Percentiles rank a stretch among this genome's conserved stretches.
Evolutionary conservation across 2,329 filamentous ascomycete species (phyloP).

Genomic region (Aspergillus calidoustus): DNA sequence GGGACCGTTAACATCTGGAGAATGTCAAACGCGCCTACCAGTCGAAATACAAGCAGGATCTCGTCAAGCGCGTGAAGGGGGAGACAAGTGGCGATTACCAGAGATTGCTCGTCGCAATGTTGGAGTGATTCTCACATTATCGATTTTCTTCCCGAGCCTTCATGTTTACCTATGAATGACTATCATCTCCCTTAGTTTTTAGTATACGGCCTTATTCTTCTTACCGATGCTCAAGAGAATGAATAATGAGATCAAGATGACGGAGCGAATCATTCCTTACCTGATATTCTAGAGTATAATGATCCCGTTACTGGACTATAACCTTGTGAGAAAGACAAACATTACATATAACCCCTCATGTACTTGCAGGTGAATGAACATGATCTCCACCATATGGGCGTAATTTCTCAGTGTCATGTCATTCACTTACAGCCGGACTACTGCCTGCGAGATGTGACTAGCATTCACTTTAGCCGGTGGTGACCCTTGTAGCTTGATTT

Average conservation of each 20-base stretch:
- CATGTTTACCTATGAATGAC: background rate
- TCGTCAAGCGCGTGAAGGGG: constrained; percentile 72
- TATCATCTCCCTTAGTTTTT: background rate
- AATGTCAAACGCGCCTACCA: constrained; percentile 80
- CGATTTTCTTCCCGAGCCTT: background rate
- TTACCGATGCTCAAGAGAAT: constrained; percentile 1
- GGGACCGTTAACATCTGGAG: constrained; percentile 75
- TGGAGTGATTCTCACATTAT: constrained; percentile 41
- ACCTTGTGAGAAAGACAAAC: background rate
- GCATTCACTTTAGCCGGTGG: background rate
- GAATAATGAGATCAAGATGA: background rate
- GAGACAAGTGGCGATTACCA: constrained; percentile 89
- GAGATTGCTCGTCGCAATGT: constrained; percentile 71
- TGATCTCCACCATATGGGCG: too few species aligned
- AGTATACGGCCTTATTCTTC: background rate
- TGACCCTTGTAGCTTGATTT: too few species aligned
- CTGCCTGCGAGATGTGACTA: too few species aligned
- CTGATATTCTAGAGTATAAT: background rate
- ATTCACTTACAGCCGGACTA: background rate
- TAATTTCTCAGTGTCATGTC: too few species aligned
- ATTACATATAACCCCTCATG: too few species aligned
- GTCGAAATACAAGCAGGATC: constrained; percentile 68
- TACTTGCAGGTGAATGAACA: too few species aligned
- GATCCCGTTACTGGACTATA: background rate
- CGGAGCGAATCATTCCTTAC: background rate